These are phyloP conservation scores for Gonium pectorale DNA, from an alignment of 139 green algal species.

Conservation along the genomic window DNA sequence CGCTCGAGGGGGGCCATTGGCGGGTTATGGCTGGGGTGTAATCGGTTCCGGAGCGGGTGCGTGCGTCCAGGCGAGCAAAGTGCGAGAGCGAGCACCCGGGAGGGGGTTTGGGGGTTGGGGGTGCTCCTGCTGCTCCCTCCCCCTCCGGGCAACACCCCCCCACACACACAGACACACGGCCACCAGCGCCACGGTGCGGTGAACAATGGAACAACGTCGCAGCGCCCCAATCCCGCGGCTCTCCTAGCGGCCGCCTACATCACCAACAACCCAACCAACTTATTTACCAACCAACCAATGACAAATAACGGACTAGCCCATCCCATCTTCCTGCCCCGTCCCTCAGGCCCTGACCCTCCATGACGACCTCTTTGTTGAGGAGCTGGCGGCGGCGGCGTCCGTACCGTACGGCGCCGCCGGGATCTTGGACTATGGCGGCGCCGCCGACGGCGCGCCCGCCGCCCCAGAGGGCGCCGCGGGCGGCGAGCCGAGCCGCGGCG, in stretches of 20 bases:
- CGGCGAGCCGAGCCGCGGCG: slow-evolving; percentile 2
- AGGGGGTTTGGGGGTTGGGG: no score
- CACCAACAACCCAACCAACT: not conserved
- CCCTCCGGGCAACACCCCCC: no score
- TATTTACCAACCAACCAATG: not conserved
- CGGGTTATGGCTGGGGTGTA: no score
- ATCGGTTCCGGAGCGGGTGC: no score
- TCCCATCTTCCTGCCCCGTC: not conserved
- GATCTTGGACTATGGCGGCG: not conserved
- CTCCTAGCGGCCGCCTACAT: not conserved
- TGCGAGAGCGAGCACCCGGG: no score
- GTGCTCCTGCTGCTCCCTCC: no score
- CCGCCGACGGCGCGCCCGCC: no score
- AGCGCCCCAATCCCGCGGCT: not conserved
- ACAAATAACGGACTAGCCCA: not conserved
- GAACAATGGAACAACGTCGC: not conserved
- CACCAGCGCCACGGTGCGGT: no score
- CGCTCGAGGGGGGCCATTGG: not conserved
- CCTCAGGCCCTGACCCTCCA: slow-evolving; percentile 3
- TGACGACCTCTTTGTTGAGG: not conserved
- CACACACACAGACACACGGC: no score
- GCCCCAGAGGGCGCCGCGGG: not conserved
- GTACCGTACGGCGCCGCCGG: slow-evolving; percentile 9
- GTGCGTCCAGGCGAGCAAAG: no score
- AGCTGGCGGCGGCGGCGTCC: not conserved